Evolutionary conservation across 2,329 filamentous ascomycete genomes (phyloP), one percentile per base, ranked within the genome.

Genomic region (Calonectria henricotiae): DNA sequence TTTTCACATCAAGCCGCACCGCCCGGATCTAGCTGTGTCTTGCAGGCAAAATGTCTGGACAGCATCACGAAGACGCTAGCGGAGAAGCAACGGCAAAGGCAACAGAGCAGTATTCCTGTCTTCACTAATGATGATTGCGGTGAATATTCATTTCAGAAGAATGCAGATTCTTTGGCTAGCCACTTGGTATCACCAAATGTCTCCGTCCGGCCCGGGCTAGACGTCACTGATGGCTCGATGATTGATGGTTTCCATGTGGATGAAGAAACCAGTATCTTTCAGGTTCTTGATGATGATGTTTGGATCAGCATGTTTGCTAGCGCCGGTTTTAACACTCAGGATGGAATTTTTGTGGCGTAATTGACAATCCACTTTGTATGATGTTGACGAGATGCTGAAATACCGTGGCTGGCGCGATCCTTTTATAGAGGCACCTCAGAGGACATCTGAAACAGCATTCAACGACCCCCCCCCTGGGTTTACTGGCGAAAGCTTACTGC

Each of bases 11-110:
- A 82, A 62, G 75, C 76, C 12, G 78, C 79, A 0, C 75, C 78
- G 1, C 54, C 74, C 2, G 75, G 69, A 30, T 79, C 76, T 4
- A 77, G 76, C 3, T 81, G 80, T 47, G 77, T 77, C 3, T 73
- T 82, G 9, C 80, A 82, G 69, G 75, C 80, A 11, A 72, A 71
- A 11, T 82, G 82, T 39, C 71, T 82, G 2, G 64, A 71, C 23
- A 80, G 74, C 32, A 70, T 79, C 9, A 54, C 73, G 0, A 12
- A 64, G 5, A 49, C 62, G 39, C 23, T 64, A n/a, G 3, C 62
- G 9, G 54, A 70, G 15, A 61, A 47, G 17, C 64, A 62, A 9
- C 65, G 49, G 30, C 35, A 65, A 25, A 63, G 25, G 9, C 9
- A 17, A 39, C 32, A 51, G 4, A 58, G 12, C n/a, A 30, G 11